These are phyloP conservation scores for Cajanus cajan DNA, from an alignment of 306 rosid genomes.

Conservation along the genomic window DNA sequence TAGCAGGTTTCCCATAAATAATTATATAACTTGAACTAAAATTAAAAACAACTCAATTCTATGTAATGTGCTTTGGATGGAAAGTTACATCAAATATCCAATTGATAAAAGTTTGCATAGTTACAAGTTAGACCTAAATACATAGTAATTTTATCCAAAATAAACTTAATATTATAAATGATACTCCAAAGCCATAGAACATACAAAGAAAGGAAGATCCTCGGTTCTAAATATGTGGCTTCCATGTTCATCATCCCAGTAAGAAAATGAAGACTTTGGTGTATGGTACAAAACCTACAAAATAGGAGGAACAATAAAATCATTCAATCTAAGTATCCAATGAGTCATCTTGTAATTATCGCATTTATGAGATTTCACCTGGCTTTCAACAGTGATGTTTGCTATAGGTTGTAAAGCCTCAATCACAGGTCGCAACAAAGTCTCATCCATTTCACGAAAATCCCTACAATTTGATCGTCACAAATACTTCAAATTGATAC, in stretches of 20 bases:
- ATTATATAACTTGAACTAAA: neutral
- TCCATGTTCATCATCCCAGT: conserved; percentile 66
- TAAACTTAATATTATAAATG: conserved; percentile 19
- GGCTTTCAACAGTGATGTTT: conserved; percentile 85
- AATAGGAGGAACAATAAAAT: conserved; percentile 13
- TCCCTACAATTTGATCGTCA: conserved; percentile 58
- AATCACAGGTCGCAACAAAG: conserved; percentile 67
- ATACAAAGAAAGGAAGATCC: conserved; percentile 97
- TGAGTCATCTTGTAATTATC: neutral
- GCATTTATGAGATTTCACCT: conserved; percentile 44
- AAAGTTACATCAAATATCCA: conserved; percentile 15
- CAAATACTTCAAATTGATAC: neutral
- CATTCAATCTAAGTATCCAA: conserved; percentile 6
- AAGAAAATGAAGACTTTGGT: conserved; percentile 80
- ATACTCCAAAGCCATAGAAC: conserved; percentile 34
- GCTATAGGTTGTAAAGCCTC: conserved; percentile 78
- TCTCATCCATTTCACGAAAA: conserved; percentile 58
- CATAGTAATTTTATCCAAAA: conserved; percentile 8
- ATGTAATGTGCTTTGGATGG: neutral
- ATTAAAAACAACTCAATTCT: neutral
- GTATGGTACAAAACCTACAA: conserved; percentile 83
- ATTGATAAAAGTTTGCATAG: neutral
- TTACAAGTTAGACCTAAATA: neutral
- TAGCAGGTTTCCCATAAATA: conserved; percentile 1
- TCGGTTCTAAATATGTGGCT: conserved; percentile 66